Percentiles rank a stretch among this genome's conserved stretches.
These are phyloP conservation scores for Arabidopsis hybrid DNA, from an alignment of 441 rosid species.

Conservation along the genomic window DNA sequence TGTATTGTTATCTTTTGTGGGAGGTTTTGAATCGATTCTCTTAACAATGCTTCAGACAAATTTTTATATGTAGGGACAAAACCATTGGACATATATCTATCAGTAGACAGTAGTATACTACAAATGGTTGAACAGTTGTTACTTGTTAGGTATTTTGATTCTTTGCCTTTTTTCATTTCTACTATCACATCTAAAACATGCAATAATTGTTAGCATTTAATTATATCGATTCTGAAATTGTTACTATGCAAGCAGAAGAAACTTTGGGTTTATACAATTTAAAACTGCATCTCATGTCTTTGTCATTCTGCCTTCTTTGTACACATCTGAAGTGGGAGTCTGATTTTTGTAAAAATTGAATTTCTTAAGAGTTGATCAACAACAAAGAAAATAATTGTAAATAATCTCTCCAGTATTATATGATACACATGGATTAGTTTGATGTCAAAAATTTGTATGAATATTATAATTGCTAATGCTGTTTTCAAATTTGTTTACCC, in stretches of 20 bases:
- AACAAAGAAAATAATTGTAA: not conserved
- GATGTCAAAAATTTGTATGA: not conserved
- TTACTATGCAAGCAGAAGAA: conserved; percentile 22
- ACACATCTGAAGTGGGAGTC: not conserved
- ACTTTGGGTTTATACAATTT: conserved; percentile 25
- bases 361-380: not conserved
- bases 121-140: conserved; percentile 28
- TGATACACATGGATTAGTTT: not conserved
- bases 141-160: not conserved
- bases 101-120: not conserved
- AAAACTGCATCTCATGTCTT: conserved; percentile 17
- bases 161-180: conserved; percentile 16
- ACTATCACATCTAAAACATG: not conserved
- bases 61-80: conserved; percentile 23
- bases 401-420: not conserved
- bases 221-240: conserved; percentile 6
- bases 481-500: not conserved
- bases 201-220: conserved; percentile 2
- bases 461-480: not conserved
- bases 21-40: not conserved
- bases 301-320: conserved; percentile 8
- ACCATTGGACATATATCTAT: conserved; percentile 18
- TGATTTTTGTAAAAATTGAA: not conserved
- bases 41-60: not conserved
- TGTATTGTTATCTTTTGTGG: not conserved